phyloP scores from a whole-genome alignment of 495 filamentous ascomycete species.

The Tuber borchii region DNA sequence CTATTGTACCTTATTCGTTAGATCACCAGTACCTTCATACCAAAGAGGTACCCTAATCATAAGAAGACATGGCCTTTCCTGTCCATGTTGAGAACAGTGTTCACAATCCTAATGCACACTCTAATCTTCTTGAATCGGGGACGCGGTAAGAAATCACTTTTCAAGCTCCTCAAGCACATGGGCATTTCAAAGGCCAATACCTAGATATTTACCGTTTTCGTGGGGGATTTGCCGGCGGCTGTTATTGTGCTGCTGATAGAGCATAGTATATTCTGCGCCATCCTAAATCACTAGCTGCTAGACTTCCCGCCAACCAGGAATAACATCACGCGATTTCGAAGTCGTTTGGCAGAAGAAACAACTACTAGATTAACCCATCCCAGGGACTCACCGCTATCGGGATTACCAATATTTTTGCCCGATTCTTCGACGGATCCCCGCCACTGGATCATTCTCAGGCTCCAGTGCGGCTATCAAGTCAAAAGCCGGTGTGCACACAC shows the following conservation, averaged over 20 bases:
- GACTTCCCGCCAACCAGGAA: background rate
- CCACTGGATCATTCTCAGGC: slow-evolving; percentile 96
- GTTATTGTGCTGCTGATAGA: slow-evolving; percentile 95
- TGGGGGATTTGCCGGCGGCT: slow-evolving; percentile 61
- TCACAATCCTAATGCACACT: slow-evolving; percentile 88
- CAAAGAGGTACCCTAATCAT: slow-evolving; percentile 61
- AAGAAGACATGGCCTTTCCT: slow-evolving; percentile 79
- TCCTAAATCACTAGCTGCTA: background rate
- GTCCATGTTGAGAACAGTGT: slow-evolving; percentile 80
- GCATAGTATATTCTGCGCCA: slow-evolving; percentile 51
- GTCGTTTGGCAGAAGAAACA: slow-evolving; percentile 93
- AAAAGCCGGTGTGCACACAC: slow-evolving; percentile 91
- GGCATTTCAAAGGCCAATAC: slow-evolving; percentile 43
- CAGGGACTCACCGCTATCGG: slow-evolving; percentile 96
- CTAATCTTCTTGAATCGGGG: slow-evolving; percentile 79
- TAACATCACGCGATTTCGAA: slow-evolving; percentile 67
- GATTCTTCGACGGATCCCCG: slow-evolving; percentile 88
- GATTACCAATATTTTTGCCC: slow-evolving; percentile 81
- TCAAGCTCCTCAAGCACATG: slow-evolving; percentile 51
- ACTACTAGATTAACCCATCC: slow-evolving; percentile 95
- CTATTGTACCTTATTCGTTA: slow-evolving; percentile 78
- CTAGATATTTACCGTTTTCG: slow-evolving; percentile 57
- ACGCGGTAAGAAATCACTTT: slow-evolving; percentile 50
- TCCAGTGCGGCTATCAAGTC: slow-evolving; percentile 96
- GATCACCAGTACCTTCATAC: slow-evolving; percentile 55